Base-by-base conservation (phyloP, 2,329 filamentous ascomycete species). In the Pseudofabraea citricarpa region DNA sequence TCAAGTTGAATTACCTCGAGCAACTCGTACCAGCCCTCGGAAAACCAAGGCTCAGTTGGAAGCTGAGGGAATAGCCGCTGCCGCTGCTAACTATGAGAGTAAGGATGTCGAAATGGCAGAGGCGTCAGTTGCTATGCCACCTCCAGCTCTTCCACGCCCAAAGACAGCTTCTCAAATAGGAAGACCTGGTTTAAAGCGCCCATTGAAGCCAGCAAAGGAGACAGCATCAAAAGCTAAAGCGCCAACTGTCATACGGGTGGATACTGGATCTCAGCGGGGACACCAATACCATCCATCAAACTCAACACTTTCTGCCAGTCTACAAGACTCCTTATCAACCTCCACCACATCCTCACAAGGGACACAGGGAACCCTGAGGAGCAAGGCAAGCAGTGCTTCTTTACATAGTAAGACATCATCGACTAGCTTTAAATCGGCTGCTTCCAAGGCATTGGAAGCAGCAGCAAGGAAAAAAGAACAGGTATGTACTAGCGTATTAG, bases 391-490 rank as follows among this genome's bases (percentile, higher is more conserved):
- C 62, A 58, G 58, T n/a, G 57, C 59, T 32, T 63, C 63, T 13
- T 50, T 56, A 45, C 60, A 55, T 46, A 58, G 52, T 53, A 63
- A 63, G 41, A 56, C 69, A 32, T 66, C 69, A 2, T 68, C 67
- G 15, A 69, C 62, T 41, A 87, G 76, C 57, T 70, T 90, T 41
- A 87, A 85, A 6, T 79, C 80, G n/a, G 75, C 81, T n/a, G 67
- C 65, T 23, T 73, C 71, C n/a, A 87, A 85, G 60, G 84, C 86
- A 2, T 69, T 90, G 18, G 81, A 90, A 42, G 73, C 85, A 37
- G 87, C 85, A 2, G 85, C 87, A 29, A 84, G 82, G 58, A 90
- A 90, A 64, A 91, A 85, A 60, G 89, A 95, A 61, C 84, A 83
- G 56, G 69, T 70, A 58, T 48, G 53, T 53, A 13, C n/a, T 15